Percentiles rank a stretch among this genome's conserved stretches.
phyloP scores from a whole-genome alignment of 2,329 filamentous ascomycete species.

The Achaetomium macrosporum region DNA sequence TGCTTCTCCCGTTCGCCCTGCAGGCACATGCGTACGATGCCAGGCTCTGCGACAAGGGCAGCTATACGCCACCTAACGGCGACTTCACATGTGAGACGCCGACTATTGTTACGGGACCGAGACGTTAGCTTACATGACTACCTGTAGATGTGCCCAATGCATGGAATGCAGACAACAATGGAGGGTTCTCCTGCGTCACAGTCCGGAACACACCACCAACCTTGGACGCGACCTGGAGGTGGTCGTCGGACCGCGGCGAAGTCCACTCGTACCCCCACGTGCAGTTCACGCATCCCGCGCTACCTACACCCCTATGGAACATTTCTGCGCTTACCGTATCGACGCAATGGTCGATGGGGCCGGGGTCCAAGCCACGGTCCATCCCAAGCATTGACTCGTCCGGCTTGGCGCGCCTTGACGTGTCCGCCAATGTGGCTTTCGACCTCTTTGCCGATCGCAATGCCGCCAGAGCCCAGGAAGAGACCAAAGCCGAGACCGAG shows the following conservation, averaged over 20 bases:
- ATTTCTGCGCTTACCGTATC: constrained; percentile 27
- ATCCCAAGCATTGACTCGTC: constrained; percentile 21
- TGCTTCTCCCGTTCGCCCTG: constrained; percentile 13
- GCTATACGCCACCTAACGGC: constrained; percentile 23
- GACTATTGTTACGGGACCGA: not conserved
- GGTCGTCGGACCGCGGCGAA: constrained; percentile 24
- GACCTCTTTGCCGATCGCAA: constrained; percentile 31
- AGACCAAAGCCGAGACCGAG: constrained; percentile 28
- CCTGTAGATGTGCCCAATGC: constrained; percentile 30
- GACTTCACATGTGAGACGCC: constrained; percentile 25
- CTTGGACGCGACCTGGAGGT: constrained; percentile 31
- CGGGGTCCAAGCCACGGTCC: constrained; percentile 22
- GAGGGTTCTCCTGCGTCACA: constrained; percentile 29
- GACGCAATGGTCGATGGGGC: constrained; percentile 29
- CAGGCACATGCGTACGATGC: constrained; percentile 24
- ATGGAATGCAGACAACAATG: constrained; percentile 27
- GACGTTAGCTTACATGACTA: constrained; percentile 1
- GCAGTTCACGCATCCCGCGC: constrained; percentile 25
- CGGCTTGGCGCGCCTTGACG: constrained; percentile 21
- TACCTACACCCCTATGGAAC: constrained; percentile 27
- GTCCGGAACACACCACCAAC: constrained; percentile 27
- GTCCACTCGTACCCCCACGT: constrained; percentile 33
- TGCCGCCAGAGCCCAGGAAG: constrained; percentile 22
- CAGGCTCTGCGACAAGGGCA: constrained; percentile 26
- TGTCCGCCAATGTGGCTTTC: constrained; percentile 30